Evolutionary conservation across 73 alveolate species (phyloP).

Genomic region (Tetrahymena thermophila): DNA sequence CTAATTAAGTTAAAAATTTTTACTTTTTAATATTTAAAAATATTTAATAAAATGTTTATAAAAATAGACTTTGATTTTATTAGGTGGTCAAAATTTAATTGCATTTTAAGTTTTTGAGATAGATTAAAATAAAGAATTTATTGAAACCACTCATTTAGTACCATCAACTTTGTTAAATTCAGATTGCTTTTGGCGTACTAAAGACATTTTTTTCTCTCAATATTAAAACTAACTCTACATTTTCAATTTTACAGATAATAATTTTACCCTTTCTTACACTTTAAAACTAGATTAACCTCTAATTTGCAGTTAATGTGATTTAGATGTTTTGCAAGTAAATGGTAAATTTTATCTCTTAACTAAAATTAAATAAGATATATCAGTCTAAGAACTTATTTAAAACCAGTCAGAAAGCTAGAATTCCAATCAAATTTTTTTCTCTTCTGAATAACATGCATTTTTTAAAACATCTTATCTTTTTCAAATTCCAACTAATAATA

Average conservation of each 20-base stretch:
- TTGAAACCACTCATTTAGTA: background rate
- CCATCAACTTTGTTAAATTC: background rate
- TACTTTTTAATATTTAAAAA: too few species aligned
- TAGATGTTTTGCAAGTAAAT: too few species aligned
- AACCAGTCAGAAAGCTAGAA: too few species aligned
- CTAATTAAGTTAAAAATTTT: too few species aligned
- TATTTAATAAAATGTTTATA: too few species aligned
- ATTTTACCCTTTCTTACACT: background rate
- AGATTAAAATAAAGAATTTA: too few species aligned
- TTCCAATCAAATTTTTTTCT: too few species aligned
- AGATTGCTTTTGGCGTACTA: background rate
- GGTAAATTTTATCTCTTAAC: background rate
- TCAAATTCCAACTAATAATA: background rate
- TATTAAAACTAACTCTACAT: background rate
- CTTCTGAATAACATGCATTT: background rate
- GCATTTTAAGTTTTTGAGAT: background rate
- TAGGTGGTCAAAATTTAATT: background rate
- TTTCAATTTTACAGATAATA: background rate
- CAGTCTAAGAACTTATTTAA: background rate
- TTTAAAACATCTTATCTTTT: background rate
- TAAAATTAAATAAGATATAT: background rate
- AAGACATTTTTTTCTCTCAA: background rate
- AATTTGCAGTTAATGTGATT: background rate
- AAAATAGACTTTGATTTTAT: background rate
- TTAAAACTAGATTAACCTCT: background rate